These are phyloP conservation scores for Globisporangium alternatum DNA, from an alignment of 352 stramenopile genomes.

Conservation along the genomic window DNA sequence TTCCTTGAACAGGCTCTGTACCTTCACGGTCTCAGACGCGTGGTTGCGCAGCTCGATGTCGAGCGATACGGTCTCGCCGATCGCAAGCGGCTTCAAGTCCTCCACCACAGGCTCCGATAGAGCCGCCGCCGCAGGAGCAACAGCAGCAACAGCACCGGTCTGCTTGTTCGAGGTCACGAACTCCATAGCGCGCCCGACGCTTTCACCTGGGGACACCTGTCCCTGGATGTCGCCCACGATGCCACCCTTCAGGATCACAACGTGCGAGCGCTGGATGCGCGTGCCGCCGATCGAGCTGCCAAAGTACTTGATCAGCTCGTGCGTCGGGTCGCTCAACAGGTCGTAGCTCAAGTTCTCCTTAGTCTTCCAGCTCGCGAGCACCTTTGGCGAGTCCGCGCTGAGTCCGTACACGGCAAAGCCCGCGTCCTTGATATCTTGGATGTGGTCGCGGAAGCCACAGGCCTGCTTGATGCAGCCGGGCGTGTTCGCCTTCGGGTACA, in stretches of 20 bases:
- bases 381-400: constrained; percentile 71
- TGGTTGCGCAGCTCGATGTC: constrained; percentile 72
- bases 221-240: constrained; percentile 75
- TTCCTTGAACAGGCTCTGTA: constrained; percentile 74
- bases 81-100: constrained; percentile 26
- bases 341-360: constrained; percentile 80
- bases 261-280: constrained; percentile 84
- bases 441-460: constrained; percentile 84
- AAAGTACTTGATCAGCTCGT: constrained; percentile 86
- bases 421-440: constrained; percentile 76
- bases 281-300: constrained; percentile 73
- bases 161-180: constrained; percentile 62
- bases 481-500: constrained; percentile 86
- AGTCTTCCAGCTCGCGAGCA: constrained; percentile 72
- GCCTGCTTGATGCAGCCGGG: constrained; percentile 87
- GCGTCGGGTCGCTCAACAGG: constrained; percentile 76
- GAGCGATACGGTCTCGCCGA: constrained; percentile 49
- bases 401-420: constrained; percentile 81
- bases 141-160: constrained; percentile 1
- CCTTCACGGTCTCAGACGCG: constrained; percentile 44
- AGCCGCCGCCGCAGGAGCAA: background rate
- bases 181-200: constrained; percentile 65
- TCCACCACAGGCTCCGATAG: background rate
- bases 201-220: constrained; percentile 75
- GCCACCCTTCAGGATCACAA: constrained; percentile 77